Percentiles rank a stretch among this genome's conserved stretches.
Conservation (phyloP, 2,329 filamentous ascomycete species). For the Neofusicoccum cordaticola region DNA sequence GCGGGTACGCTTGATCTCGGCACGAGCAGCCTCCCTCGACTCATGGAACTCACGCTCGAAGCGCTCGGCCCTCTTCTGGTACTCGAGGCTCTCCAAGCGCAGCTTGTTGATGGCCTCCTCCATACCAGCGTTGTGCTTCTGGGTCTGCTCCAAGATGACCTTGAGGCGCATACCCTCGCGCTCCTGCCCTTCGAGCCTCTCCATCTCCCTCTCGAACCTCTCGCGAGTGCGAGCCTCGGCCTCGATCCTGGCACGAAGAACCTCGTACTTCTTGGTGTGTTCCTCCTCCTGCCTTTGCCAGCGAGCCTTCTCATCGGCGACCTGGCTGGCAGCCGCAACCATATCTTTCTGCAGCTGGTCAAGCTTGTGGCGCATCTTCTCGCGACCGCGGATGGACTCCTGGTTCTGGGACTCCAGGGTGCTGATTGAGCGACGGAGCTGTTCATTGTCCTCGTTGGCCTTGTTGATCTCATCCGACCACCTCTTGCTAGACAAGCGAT, state of each 20-base stretch:
- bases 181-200: slow-evolving; percentile 55
- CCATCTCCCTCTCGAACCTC: slow-evolving; percentile 46
- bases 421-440: slow-evolving; percentile 69
- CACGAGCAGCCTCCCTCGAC: slow-evolving; percentile 72
- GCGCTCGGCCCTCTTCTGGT: slow-evolving; percentile 65
- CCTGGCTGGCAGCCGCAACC: slow-evolving; percentile 71
- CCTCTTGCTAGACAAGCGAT: slow-evolving; percentile 58
- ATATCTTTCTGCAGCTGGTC: slow-evolving; percentile 85
- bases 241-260: slow-evolving; percentile 53
- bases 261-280: slow-evolving; percentile 53
- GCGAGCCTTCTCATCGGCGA: slow-evolving; percentile 76
- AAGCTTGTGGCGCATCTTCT: slow-evolving; percentile 80
- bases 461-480: slow-evolving; percentile 59
- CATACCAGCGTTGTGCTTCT: slow-evolving; percentile 63
- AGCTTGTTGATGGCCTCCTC: slow-evolving; percentile 53
- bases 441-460: slow-evolving; percentile 57
- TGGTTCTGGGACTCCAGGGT: slow-evolving; percentile 75
- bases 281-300: slow-evolving; percentile 68
- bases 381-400: slow-evolving; percentile 80
- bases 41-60: slow-evolving; percentile 82
- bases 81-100: slow-evolving; percentile 66
- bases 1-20: slow-evolving; percentile 78
- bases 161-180: slow-evolving; percentile 75
- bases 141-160: slow-evolving; percentile 64
- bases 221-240: slow-evolving; percentile 43